phyloP scores from a whole-genome alignment of 2,329 filamentous ascomycete species.

The Penicillium crustosum region DNA sequence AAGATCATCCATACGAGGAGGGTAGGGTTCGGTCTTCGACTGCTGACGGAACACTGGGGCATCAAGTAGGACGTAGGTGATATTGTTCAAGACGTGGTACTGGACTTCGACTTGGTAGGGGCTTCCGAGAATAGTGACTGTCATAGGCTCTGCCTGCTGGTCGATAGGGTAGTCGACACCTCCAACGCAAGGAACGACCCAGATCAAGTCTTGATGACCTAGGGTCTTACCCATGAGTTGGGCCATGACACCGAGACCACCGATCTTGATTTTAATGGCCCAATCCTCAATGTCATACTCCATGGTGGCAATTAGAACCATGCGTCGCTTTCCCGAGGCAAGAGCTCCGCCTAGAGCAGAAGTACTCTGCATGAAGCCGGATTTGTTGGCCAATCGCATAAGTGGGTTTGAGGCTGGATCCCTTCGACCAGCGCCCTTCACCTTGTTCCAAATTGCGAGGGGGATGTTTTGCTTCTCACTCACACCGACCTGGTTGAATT shows the following conservation, averaged over 20 bases:
- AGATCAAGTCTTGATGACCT: conserved; percentile 64
- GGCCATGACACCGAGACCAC: conserved; percentile 69
- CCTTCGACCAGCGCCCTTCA: conserved; percentile 32
- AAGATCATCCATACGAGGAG: conserved; percentile 67
- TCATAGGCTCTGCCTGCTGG: conserved; percentile 59
- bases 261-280: conserved; percentile 70
- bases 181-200: conserved; percentile 63
- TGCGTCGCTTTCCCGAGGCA: conserved; percentile 43
- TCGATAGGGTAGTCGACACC: conserved; percentile 65
- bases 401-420: conserved; percentile 35
- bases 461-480: conserved; percentile 49
- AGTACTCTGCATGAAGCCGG: conserved; percentile 39
- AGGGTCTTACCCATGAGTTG: conserved; percentile 68
- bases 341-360: conserved; percentile 31
- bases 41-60: conserved; percentile 66
- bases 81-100: conserved; percentile 63
- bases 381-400: conserved; percentile 37
- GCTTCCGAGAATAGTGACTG: conserved; percentile 60
- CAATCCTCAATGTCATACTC: conserved; percentile 72
- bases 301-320: conserved; percentile 67
- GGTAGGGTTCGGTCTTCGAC: conserved; percentile 63
- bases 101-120: conserved; percentile 63
- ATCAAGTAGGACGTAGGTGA: conserved; percentile 67
- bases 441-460: conserved; percentile 37
- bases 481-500: conserved; percentile 60